A percentile compares a stretch with the other conserved stretches of the same genome.
These are phyloP conservation scores for Lactifluus subvellereus DNA, from an alignment of 768 basidiomycete genomes.

Conservation along the genomic window DNA sequence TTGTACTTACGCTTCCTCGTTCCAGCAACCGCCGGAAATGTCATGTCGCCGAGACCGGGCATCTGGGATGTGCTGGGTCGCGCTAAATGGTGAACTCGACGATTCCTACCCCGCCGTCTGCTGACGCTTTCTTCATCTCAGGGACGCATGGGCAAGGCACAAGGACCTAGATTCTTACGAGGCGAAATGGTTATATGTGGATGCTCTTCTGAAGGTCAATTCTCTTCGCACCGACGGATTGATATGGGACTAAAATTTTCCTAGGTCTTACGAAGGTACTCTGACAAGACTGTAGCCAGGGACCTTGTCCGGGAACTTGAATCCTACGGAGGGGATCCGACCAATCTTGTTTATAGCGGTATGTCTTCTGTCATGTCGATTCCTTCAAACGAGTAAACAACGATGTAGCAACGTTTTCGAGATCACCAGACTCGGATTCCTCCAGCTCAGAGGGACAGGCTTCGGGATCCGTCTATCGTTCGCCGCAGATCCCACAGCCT, in stretches of 20 bases:
- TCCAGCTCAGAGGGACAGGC: constrained; percentile 48
- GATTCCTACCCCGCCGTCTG: constrained; percentile 11
- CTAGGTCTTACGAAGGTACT: constrained; percentile 75
- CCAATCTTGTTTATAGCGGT: constrained; percentile 65
- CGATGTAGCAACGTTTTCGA: constrained; percentile 35
- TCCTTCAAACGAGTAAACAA: background rate
- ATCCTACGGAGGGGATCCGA: constrained; percentile 64
- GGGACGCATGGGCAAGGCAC: constrained; percentile 96
- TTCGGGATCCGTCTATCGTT: constrained; percentile 22
- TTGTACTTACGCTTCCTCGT: background rate
- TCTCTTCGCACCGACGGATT: background rate
- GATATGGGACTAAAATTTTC: background rate
- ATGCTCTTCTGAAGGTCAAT: constrained; percentile 73
- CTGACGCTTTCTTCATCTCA: constrained; percentile 30
- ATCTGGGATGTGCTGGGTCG: constrained; percentile 89
- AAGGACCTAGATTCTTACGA: constrained; percentile 71
- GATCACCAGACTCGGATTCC: constrained; percentile 54
- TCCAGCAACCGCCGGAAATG: constrained; percentile 86
- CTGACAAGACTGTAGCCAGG: constrained; percentile 72
- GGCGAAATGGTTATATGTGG: constrained; percentile 87
- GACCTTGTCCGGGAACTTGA: constrained; percentile 73
- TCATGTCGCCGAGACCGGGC: constrained; percentile 68
- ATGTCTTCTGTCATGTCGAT: constrained; percentile 22
- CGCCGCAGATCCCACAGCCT: constrained; percentile 15
- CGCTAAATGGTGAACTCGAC: constrained; percentile 76